Evolutionary conservation across 2,329 filamentous ascomycete species (phyloP), one percentile per base, ranked within the genome.

Genomic region (Elsinoe ampelina): DNA sequence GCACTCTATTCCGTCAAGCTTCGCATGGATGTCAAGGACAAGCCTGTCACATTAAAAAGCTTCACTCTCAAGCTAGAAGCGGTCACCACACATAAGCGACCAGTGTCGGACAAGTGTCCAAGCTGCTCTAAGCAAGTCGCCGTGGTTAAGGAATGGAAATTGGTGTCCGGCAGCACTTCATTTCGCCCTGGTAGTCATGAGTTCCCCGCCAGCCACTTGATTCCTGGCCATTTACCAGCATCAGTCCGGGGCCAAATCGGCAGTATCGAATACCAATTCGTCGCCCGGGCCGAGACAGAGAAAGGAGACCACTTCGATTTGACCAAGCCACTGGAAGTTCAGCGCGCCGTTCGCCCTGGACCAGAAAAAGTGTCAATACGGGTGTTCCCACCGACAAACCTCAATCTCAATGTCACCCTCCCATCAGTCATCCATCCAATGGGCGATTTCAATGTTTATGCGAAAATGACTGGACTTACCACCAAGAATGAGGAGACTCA

Each of bases 351-450:
- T 22, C 79, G 86, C 55, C 82, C 88, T 2, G 87, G 89, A 50
- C 78, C 81, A 55, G 89, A 95, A 60, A 92, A 95, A 72, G 85
- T 91, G 72, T 95, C 88, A 13, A 84, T 95, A 61, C 89, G 92
- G 66, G 87, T 97, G 67, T 98, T 98, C 73, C 93, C 92, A 48
- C 92, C 93, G 0, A 98, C 93, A 63, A 93, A 95, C 73, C 85
- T 98, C 66, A 91, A 89, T 63, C 87, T 89, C 58, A 85, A 84
- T 66, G 86, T 93, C 61, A 84, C 89, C 65, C 85, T 95, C 61
- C 86, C 86, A 47, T 83, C 88, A 36, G 82, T 95, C 61, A 84
- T 96, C 61, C 86, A 95, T 73, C 90, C 92, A 4, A 87, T 91
- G 59, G 87, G 89, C 65, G 83, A 82, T 65, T 92, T 95, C 73